Base-by-base conservation (phyloP, 805 yeast genomes). In the Lachancea cidri region DNA sequence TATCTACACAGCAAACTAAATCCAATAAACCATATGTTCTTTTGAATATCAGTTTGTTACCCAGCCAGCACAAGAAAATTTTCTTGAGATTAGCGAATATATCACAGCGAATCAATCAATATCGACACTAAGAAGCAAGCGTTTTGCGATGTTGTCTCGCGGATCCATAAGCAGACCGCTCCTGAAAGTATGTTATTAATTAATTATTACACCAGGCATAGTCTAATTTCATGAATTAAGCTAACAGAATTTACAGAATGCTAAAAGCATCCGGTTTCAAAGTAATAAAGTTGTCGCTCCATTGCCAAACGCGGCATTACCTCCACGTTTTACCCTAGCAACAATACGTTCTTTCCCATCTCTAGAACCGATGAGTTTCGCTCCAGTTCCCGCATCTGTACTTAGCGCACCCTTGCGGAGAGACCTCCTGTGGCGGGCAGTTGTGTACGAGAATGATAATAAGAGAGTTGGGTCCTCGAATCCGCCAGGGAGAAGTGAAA, bases 391-490 rank as follows among this genome's bases (percentile, higher is more conserved):
- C 29, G 62, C 83, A 3, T 58, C 70, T n/a, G 71, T 88, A 29
- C 68, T 93, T 33, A 81, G 80, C 44, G 71, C 73, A 16, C 95
- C 95, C 35, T 62, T 86, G 44, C 81, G 98, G 66, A 79, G 96
- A 64, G 99, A 93, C 63, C 66, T 89, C 24, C 74, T 93, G 45
- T 93, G 98, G 97, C 79, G 81, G 57, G 96, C 98, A 1, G 96
- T 87, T 24, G 84, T 86, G 2, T 87, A 73, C 70, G 99, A 93
- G 70, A 83, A 89, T 29, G 96, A 93, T 60, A 78, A 77, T 48
- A 79, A 80, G 48, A 79, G 97, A 63, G 96, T 87, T 8, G 96
- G 97, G 33, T 74, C 97, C 1, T 79, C 86, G 1, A 83, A 82
- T 56, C 94, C 93, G 24, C 83, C 86, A 29, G 86, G 93, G 43